phyloP scores from a whole-genome alignment of 2,329 filamentous ascomycete species.

The Nemania abortiva region DNA sequence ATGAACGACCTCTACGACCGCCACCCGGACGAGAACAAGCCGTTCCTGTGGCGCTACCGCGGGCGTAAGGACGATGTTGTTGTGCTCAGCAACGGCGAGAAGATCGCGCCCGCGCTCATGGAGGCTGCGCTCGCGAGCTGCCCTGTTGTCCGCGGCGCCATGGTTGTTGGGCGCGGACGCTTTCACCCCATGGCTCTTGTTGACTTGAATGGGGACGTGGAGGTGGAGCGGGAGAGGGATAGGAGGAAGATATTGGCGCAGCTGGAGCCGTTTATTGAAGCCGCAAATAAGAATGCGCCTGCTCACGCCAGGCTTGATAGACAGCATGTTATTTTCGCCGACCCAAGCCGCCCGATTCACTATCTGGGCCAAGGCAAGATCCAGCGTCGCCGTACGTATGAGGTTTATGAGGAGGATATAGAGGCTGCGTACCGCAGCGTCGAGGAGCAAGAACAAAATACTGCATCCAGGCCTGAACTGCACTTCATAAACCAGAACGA shows the following conservation, averaged over 20 bases:
- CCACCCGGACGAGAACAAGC: slow-evolving; percentile 14
- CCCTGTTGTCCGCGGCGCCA: slow-evolving; percentile 5
- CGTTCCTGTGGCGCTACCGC: slow-evolving; percentile 18
- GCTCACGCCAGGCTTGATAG: slow-evolving; percentile 9
- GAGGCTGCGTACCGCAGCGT: background rate
- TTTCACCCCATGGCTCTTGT: slow-evolving; percentile 15
- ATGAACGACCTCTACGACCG: slow-evolving; percentile 27
- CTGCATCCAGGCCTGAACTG: background rate
- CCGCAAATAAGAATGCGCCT: slow-evolving; percentile 8
- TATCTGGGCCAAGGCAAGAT: slow-evolving; percentile 24
- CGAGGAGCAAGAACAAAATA: background rate
- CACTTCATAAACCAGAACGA: background rate
- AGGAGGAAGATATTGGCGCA: background rate
- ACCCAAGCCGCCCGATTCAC: background rate
- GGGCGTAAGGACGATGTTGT: slow-evolving; percentile 19
- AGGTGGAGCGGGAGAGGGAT: background rate
- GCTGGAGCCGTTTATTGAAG: slow-evolving; percentile 11
- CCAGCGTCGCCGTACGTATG: slow-evolving; percentile 10
- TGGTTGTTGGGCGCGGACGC: slow-evolving; percentile 13
- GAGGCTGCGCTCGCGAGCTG: background rate
- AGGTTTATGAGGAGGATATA: slow-evolving; percentile 13
- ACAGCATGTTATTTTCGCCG: slow-evolving; percentile 7
- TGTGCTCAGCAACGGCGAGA: slow-evolving; percentile 22
- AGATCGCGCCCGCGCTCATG: slow-evolving; percentile 17
- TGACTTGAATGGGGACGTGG: background rate